These are phyloP conservation scores for Populus hybrid DNA, from an alignment of 441 rosid species.

Conservation along the genomic window DNA sequence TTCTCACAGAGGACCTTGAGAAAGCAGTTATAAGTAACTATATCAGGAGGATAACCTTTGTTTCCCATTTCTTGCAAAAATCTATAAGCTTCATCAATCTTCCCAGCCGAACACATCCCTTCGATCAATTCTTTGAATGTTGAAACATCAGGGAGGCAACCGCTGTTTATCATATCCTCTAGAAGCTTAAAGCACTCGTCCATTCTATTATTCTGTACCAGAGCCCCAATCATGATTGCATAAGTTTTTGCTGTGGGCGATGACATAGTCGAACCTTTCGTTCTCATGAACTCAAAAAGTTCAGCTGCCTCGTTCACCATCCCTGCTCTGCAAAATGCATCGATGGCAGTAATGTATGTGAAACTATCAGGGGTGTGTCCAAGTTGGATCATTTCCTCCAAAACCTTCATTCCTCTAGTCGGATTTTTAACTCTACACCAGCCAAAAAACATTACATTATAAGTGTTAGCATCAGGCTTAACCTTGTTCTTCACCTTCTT, in stretches of 20 bases:
- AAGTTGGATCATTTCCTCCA: conserved; percentile 77
- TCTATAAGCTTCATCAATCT: conserved; percentile 70
- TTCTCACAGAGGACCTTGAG: conserved; percentile 77
- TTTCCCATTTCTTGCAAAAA: conserved; percentile 80
- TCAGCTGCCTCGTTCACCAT: conserved; percentile 74
- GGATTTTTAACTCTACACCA: conserved; percentile 89
- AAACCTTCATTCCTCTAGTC: conserved; percentile 54
- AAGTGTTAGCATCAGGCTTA: conserved; percentile 68
- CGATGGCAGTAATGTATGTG: conserved; percentile 84
- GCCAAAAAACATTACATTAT: conserved; percentile 77
- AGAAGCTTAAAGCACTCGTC: conserved; percentile 65
- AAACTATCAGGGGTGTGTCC: conserved; percentile 84
- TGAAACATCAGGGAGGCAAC: conserved; percentile 89
- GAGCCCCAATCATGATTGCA: conserved; percentile 66
- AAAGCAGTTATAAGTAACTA: conserved; percentile 84
- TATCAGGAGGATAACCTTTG: conserved; percentile 90
- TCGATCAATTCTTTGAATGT: conserved; percentile 78
- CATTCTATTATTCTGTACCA: conserved; percentile 53
- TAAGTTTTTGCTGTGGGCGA: conserved; percentile 86
- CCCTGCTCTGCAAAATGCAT: conserved; percentile 75
- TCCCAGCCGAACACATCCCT: conserved; percentile 82
- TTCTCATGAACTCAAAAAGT: conserved; percentile 81
- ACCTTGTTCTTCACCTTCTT: conserved; percentile 50
- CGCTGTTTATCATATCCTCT: conserved; percentile 66
- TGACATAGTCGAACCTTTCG: conserved; percentile 69